Evolutionary conservation across 2,329 filamentous ascomycete genomes (phyloP), one percentile per base, ranked within the genome.

Genomic region (Bretziella fagacearum): DNA sequence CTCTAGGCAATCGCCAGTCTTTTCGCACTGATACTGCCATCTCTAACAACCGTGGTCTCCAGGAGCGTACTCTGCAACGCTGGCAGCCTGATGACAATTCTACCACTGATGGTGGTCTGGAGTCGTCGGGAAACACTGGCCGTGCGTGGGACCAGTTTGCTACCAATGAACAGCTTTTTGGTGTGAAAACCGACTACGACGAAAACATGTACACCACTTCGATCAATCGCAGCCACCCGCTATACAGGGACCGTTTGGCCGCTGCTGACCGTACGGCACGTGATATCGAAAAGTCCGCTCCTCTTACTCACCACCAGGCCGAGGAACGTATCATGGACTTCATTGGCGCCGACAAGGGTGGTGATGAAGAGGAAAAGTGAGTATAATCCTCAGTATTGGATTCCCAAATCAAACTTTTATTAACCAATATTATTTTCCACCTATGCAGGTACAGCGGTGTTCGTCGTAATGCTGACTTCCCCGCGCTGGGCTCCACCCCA

Each of bases 171-270:
- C 73, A 77, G 48, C 75, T 85, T 25, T 96, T 94, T 58, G 91
- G 91, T 29, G 65, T 93, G 32, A 84, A 77, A 62, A 91, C 82
- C 45, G 85, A 86, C 56, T 98, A 96, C 59, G 79, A 96, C 57
- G 91, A 96, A 63, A 86, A 84, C 55, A 77, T 91, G 36, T 98
- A 98, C 65, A 98, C 91, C 1, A 98, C 91, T 7, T 66, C 75
- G 33, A 93, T 98, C 57, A 77, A 98, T 62, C 84, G 79, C 57
- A 82, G 64, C 53, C 79, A 93, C 55, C 87, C 91, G 1, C 70
- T 81, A 46, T 95, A 93, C 62, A 79, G 75, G 53, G 77, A 84
- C 60, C 76, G 80, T 53, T 71, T 82, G 55, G 85, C 82, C 3
- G 74, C 79, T 29, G 91, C 87, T 2, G 85, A 87, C 18, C 79